Evolutionary conservation across 208 protist species (phyloP).

Genomic region (Leishmania amazonensis): DNA sequence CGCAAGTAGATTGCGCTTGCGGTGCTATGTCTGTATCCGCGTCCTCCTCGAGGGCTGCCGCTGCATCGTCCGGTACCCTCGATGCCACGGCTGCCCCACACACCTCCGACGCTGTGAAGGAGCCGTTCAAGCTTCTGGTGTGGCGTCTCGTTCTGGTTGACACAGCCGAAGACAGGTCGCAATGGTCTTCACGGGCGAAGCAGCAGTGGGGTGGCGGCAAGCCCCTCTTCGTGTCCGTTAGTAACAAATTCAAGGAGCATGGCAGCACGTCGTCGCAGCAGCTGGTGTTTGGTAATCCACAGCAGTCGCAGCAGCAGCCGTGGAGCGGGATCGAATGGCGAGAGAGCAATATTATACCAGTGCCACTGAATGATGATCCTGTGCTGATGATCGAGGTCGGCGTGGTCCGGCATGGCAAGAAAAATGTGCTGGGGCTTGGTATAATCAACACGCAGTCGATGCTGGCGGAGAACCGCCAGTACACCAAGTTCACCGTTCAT

Average conservation of each 20-base stretch:
- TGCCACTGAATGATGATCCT: conserved; percentile 62
- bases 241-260: conserved; percentile 45
- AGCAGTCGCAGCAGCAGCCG: conserved; percentile 40
- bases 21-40: conserved; percentile 2
- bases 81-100: background rate
- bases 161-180: conserved; percentile 73
- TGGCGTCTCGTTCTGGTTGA: conserved; percentile 77
- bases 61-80: background rate
- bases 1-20: background rate
- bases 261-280: conserved; percentile 55
- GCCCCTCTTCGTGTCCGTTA: conserved; percentile 64
- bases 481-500: conserved; percentile 79
- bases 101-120: background rate
- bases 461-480: conserved; percentile 65
- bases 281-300: conserved; percentile 40
- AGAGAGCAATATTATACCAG: conserved; percentile 38
- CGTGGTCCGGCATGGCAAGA: conserved; percentile 30
- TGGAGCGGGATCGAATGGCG: conserved; percentile 58
- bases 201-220: conserved; percentile 77
- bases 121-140: conserved; percentile 61
- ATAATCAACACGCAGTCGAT: conserved; percentile 76
- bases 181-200: conserved; percentile 62
- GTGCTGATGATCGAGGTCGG: conserved; percentile 82
- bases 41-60: conserved; percentile 10
- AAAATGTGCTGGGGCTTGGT: conserved; percentile 63